Evolutionary conservation across 2,329 filamentous ascomycete genomes (phyloP), one percentile per base, ranked within the genome.

Genomic region (Colletotrichum graminicola): DNA sequence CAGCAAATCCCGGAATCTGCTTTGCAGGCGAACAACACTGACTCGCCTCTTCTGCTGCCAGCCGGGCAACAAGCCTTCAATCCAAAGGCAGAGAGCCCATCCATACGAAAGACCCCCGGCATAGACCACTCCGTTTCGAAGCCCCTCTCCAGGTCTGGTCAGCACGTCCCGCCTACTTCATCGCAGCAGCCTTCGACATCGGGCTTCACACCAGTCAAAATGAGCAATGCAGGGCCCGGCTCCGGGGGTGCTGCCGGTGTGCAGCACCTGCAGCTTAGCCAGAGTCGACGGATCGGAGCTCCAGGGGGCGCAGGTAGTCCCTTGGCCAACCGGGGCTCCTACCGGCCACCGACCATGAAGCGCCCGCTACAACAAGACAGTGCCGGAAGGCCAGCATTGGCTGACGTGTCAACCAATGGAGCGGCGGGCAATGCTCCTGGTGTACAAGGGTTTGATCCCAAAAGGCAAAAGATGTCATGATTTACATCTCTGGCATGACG

Each of bases 101-200:
- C 94, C 0, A 94, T 97, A 77, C 90, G 94, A 73, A 95, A 95
- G 78, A 98, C 95, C 0, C 92, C 93, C 0, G 95, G 95, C 2
- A 88, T 98, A 49, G 94, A 98, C 77, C 94, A 97, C 77, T 90
- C 84, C 29, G 91, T 89, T 62, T 95, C 93, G 5, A 91, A 92
- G 63, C 94, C 94, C 0, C 83, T 97, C 2, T 87, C 87, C 5
- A 88, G 87, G 73, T 86, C 84, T 56, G 82, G 85, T 0, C 84
- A 88, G 73, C 88, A 90, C 69, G 82, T 89, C 0, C 78, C 85
- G 1, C 84, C 86, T 1, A 43, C 75, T 1, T 77, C 78, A 62
- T 76, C 75, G 26, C 77, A 80, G 12, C 66, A 65, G 21, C 54
- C 66, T 67, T 49, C 71, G 66, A 75, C 12, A 23, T 75, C 73